A percentile compares a stretch with the other conserved stretches of the same genome.
Conservation (phyloP, 139 green algal species). For the Yamagishiella unicocca region DNA sequence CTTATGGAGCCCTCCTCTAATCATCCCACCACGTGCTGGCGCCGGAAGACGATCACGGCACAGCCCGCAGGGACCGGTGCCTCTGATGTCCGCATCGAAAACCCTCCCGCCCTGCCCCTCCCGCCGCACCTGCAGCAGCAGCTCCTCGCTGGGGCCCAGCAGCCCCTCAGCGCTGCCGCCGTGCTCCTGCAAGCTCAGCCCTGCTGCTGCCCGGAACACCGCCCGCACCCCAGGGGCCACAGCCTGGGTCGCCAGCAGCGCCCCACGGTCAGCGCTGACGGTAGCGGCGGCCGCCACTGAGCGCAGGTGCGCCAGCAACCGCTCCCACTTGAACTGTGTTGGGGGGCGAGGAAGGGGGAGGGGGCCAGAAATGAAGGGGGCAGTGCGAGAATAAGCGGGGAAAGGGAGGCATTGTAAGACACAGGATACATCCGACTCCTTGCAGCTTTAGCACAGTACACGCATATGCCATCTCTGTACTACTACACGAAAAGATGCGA, state of each 20-base stretch:
- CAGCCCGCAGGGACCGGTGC: too few species aligned
- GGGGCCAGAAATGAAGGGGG: too few species aligned
- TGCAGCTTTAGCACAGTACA: too few species aligned
- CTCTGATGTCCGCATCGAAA: too few species aligned
- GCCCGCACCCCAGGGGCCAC: conserved; percentile 20
- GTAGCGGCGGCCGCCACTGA: not conserved
- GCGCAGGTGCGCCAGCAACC: conserved; percentile 35
- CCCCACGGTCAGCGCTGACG: conserved; percentile 27
- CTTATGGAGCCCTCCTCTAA: too few species aligned
- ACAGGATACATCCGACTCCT: too few species aligned
- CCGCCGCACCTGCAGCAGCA: conserved; percentile 41
- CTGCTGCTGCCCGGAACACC: not conserved
- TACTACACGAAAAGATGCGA: too few species aligned
- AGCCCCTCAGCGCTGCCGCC: not conserved
- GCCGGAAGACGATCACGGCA: too few species aligned
- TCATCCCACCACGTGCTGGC: too few species aligned
- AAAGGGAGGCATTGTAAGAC: too few species aligned
- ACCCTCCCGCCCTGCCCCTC: not conserved
- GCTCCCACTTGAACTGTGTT: conserved; percentile 48
- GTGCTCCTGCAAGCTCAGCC: not conserved
- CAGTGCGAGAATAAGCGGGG: too few species aligned
- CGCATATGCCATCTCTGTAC: too few species aligned
- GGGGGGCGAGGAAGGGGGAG: not conserved
- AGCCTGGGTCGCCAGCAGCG: conserved; percentile 44
- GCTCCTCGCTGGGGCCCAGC: conserved; percentile 27